phyloP scores from a whole-genome alignment of 202 grass and related monocot species.

The Panicum virgatum region DNA sequence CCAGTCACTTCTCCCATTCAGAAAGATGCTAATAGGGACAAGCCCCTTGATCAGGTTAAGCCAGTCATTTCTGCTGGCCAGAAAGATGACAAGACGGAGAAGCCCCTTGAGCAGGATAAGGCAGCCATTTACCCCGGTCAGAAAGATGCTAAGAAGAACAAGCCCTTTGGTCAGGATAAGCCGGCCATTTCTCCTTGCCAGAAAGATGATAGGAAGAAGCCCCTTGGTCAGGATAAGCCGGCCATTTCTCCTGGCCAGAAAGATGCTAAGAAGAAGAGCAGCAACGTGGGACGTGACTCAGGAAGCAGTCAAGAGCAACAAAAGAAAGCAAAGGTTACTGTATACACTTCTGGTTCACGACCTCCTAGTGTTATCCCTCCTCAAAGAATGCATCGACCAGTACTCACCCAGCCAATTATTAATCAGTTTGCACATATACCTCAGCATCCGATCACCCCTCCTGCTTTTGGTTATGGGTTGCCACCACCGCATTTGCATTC shows the following conservation, averaged over 20 bases:
- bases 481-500: conserved; percentile 16
- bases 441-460: background rate
- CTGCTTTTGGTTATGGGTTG: conserved; percentile 27
- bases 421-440: conserved; percentile 4
- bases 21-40: background rate
- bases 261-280: conserved; percentile 8
- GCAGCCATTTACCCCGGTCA: background rate
- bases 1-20: background rate
- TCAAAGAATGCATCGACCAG: conserved; percentile 19
- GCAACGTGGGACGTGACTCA: background rate
- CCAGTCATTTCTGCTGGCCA: background rate
- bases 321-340: conserved; percentile 38
- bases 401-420: background rate
- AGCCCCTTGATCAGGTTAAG: conserved; percentile 2
- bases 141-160: background rate
- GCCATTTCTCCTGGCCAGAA: background rate
- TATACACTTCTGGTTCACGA: background rate
- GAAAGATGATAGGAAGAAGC: too few species aligned
- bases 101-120: background rate
- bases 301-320: background rate
- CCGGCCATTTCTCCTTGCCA: too few species aligned
- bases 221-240: background rate
- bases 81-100: background rate
- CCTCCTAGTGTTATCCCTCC: conserved; percentile 8
- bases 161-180: too few species aligned